Evolutionary conservation across 129 eudicot species (phyloP).

Genomic region (Mikania micrantha): DNA sequence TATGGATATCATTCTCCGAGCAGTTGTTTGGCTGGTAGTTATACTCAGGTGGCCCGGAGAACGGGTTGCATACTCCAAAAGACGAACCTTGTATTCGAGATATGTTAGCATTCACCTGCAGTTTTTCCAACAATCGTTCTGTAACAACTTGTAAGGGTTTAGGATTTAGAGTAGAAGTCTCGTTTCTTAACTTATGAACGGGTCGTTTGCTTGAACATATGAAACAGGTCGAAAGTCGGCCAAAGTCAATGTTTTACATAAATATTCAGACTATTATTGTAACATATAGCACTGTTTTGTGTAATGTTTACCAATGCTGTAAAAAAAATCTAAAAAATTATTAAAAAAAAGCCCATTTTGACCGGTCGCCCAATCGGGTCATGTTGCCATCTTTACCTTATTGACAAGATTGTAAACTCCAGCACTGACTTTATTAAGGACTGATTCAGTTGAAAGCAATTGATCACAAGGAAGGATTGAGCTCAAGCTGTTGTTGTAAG

Average conservation of each 20-base stretch:
- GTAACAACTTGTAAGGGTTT: background rate
- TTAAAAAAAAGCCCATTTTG: too few species aligned
- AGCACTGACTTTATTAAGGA: conserved; percentile 49
- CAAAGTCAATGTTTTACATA: background rate
- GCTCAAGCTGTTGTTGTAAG: conserved; percentile 88
- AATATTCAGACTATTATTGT: background rate
- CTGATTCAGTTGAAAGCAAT: conserved; percentile 57
- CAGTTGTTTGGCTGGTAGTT: conserved; percentile 64
- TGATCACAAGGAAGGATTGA: conserved; percentile 84
- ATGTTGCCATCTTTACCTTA: conserved; percentile 33
- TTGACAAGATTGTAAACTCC: conserved; percentile 55
- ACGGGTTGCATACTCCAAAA: conserved; percentile 82
- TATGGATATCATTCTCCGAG: conserved; percentile 44
- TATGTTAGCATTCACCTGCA: conserved; percentile 71
- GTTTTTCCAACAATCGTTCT: conserved; percentile 1
- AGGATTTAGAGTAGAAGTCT: background rate
- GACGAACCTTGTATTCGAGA: conserved; percentile 34
- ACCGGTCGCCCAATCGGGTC: background rate
- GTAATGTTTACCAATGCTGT: background rate
- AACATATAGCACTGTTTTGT: background rate
- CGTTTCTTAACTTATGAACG: background rate
- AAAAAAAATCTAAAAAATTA: too few species aligned
- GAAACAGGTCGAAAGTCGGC: background rate
- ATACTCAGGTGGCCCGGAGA: conserved; percentile 73
- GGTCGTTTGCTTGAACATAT: background rate